These are phyloP conservation scores for Rhodocollybia butyracea DNA, from an alignment of 768 basidiomycete species.

Conservation along the genomic window DNA sequence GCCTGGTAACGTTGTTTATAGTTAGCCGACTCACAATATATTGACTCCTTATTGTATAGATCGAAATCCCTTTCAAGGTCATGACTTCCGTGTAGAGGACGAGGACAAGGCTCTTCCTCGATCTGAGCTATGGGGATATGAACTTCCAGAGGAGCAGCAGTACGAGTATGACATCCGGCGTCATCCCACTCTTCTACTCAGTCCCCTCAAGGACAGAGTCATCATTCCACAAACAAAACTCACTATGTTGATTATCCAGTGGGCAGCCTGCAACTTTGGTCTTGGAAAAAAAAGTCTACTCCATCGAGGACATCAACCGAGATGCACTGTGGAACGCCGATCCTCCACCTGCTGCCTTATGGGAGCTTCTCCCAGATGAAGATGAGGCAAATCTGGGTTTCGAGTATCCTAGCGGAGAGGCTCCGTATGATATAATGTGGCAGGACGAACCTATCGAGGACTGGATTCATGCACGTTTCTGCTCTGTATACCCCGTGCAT, in stretches of 20 bases:
- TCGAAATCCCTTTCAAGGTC: constrained; percentile 18
- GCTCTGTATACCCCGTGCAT: constrained; percentile 13
- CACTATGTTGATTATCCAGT: constrained; percentile 16
- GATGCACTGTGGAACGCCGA: constrained; percentile 18
- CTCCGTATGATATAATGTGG: constrained; percentile 10
- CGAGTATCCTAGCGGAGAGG: background rate
- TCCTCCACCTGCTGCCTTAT: too few species aligned
- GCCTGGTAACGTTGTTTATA: too few species aligned
- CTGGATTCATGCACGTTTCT: constrained; percentile 17
- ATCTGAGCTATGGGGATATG: constrained; percentile 16
- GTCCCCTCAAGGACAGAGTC: constrained; percentile 52
- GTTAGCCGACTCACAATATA: background rate
- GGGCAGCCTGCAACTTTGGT: constrained; percentile 17
- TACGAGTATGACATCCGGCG: constrained; percentile 17
- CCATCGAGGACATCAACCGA: constrained; percentile 12
- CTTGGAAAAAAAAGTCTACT: constrained; percentile 17
- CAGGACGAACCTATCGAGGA: constrained; percentile 13
- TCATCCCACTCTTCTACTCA: constrained; percentile 31
- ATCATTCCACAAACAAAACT: constrained; percentile 21
- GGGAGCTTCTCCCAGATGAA: too few species aligned
- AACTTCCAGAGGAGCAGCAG: constrained; percentile 9
- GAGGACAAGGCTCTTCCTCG: constrained; percentile 18
- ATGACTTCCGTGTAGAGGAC: constrained; percentile 14
- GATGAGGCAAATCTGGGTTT: too few species aligned
- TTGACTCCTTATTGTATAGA: background rate